Evolutionary conservation across 1,139 yeast species (phyloP).

Genomic region (Nadsonia starkeyi-henricii): DNA sequence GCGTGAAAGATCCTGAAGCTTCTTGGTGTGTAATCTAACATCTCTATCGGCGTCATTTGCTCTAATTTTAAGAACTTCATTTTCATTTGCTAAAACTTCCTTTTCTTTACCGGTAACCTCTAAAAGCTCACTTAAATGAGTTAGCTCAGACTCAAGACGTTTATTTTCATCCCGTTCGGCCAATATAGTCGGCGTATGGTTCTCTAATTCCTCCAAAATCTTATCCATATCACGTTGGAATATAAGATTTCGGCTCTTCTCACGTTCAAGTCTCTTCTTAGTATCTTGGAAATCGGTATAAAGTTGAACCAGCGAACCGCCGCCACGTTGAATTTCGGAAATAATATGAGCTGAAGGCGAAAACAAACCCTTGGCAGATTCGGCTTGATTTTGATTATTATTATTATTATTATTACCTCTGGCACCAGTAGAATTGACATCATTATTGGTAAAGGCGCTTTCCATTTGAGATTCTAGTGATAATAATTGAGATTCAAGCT

Average conservation of each 20-base stretch:
- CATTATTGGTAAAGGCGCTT: slow-evolving; percentile 12
- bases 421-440: slow-evolving; percentile 6
- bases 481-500: slow-evolving; percentile 19
- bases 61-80: slow-evolving; percentile 15
- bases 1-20: slow-evolving; percentile 59
- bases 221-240: slow-evolving; percentile 58
- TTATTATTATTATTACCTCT: slow-evolving; percentile 9
- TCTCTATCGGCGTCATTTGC: slow-evolving; percentile 20
- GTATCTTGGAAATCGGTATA: slow-evolving; percentile 50
- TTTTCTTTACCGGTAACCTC: slow-evolving; percentile 34
- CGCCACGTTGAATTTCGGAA: slow-evolving; percentile 37
- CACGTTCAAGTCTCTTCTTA: slow-evolving; percentile 55
- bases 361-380: slow-evolving; percentile 16
- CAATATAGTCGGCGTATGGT: slow-evolving; percentile 64
- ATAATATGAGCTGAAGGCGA: slow-evolving; percentile 33
- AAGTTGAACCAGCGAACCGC: slow-evolving; percentile 51
- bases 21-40: slow-evolving; percentile 31
- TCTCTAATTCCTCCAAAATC: slow-evolving; percentile 64
- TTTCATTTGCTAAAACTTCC: slow-evolving; percentile 23
- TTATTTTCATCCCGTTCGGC: slow-evolving; percentile 45
- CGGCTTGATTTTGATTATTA: no score
- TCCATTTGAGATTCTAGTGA: slow-evolving; percentile 20
- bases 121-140: slow-evolving; percentile 34
- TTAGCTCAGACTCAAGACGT: slow-evolving; percentile 37
- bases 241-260: slow-evolving; percentile 55